A percentile compares a stretch with the other conserved stretches of the same genome.
Evolutionary conservation across 108 stramenopile genomes (phyloP).

Genomic region (Pseudonitzschia multistriata): DNA sequence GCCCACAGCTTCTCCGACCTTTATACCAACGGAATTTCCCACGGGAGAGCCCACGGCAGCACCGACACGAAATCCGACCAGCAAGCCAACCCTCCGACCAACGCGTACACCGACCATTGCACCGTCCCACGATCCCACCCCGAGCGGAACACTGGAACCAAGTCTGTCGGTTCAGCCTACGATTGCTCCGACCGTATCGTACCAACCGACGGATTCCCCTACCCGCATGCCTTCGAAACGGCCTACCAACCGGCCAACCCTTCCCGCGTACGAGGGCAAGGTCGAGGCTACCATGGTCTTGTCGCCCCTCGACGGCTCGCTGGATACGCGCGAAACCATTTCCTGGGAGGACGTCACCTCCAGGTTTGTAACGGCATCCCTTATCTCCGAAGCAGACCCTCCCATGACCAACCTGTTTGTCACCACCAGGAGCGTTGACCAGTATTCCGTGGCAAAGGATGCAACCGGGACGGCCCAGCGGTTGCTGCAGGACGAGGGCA

Average conservation of each 20-base stretch:
- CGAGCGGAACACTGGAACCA: constrained; percentile 24
- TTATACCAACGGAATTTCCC: neutral
- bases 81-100: neutral
- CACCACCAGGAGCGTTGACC: neutral
- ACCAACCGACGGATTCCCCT: neutral
- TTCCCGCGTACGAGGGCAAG: neutral
- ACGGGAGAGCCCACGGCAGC: neutral
- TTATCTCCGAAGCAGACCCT: neutral
- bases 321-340: neutral
- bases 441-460: neutral
- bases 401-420: neutral
- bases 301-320: neutral
- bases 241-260: neutral
- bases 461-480: neutral
- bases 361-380: neutral
- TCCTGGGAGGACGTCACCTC: neutral
- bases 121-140: constrained; percentile 18
- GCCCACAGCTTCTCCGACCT: neutral
- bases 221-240: neutral
- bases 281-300: neutral
- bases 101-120: neutral
- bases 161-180: constrained; percentile 11
- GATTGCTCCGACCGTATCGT: constrained; percentile 1
- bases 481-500: neutral
- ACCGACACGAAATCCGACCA: neutral